phyloP scores from a whole-genome alignment of 768 basidiomycete species.

The Termitomyces sp. region DNA sequence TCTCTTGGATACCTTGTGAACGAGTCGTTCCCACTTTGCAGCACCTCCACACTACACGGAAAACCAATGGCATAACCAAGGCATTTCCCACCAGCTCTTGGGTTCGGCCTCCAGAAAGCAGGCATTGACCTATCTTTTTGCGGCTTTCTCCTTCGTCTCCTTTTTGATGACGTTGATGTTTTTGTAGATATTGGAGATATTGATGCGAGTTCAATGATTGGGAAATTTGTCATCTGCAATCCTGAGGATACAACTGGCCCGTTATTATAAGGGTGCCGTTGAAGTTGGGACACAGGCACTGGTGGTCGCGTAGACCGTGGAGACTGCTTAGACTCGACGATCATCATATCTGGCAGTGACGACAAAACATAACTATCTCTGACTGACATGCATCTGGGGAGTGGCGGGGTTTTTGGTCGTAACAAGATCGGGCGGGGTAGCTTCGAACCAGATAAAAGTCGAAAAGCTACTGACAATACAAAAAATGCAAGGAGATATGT shows the following conservation, averaged over 20 bases:
- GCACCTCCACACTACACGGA: slow-evolving; percentile 22
- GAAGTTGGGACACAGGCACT: slow-evolving; percentile 21
- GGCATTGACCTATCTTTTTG: slow-evolving; percentile 25
- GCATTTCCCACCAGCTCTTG: slow-evolving; percentile 30
- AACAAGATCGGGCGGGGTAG: slow-evolving; percentile 37
- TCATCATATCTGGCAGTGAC: slow-evolving; percentile 21
- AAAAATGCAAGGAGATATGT: not conserved
- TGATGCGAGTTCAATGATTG: slow-evolving; percentile 17
- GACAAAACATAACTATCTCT: not conserved
- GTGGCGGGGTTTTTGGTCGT: slow-evolving; percentile 35
- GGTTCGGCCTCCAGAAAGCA: slow-evolving; percentile 37
- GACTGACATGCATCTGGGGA: slow-evolving; percentile 27
- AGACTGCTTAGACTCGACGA: slow-evolving; percentile 24
- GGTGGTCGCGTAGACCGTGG: slow-evolving; percentile 38
- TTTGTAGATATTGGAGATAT: not conserved
- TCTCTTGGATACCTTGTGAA: slow-evolving; percentile 14
- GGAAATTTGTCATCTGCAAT: slow-evolving; percentile 11
- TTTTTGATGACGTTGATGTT: slow-evolving; percentile 4
- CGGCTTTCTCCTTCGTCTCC: slow-evolving; percentile 15
- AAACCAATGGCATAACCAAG: slow-evolving; percentile 40
- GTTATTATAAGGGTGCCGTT: slow-evolving; percentile 29
- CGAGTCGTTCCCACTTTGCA: slow-evolving; percentile 10
- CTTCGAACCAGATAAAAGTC: slow-evolving; percentile 38
- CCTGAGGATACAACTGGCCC: slow-evolving; percentile 4
- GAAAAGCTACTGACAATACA: slow-evolving; percentile 32